Base-by-base conservation (phyloP, 805 yeast species). In the Candida pseudofarinosa region DNA sequence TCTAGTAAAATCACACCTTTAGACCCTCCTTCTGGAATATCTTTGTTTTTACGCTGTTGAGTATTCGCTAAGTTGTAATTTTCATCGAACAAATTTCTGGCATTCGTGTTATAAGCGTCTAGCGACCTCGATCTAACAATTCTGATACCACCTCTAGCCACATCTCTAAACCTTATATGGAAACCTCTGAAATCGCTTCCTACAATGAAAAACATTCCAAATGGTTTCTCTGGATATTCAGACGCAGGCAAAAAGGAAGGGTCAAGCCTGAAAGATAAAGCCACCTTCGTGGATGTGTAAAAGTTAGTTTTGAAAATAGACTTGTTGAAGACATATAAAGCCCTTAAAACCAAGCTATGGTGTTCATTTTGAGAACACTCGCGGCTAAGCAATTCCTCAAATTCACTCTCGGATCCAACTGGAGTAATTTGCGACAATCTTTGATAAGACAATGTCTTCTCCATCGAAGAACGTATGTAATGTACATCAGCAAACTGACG, bases 21-120 rank as follows among this genome's bases (percentile, higher is more conserved):
- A 33, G 97, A 88, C 31, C 99, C 99, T 61, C 99, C 98, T 74
- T 91, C 99, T 38, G 99, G 98, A 46, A 91, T 93, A 71, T 91
- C 99, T 73, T 91, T 91, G 71, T 91, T 93, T 69, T 91, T 91
- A 52, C 91, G 79, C 71, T 93, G 99, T 69, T 91, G 99, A 35
- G 99, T 91, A 43, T 83, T 80, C 33, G 99, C 98, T 65, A 91
- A 77, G 62, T 90, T 90, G 69, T 93, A 91, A 69, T 93, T 91
- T 67, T 91, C 99, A 64, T 93, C 98, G 63, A 91, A 89, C 68
- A 91, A 77, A 55, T 87, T 86, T 53, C 96, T 81, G 51, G 84
- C 83, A 59, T 93, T 91, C 57, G 81, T 79, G 39, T 83, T 79
- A 65, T 88, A 93, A 39, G 88, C 89, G 67, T 93, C 98, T 45